Base-by-base conservation (phyloP, 495 filamentous ascomycete genomes). In the Articulospora tetracladia region DNA sequence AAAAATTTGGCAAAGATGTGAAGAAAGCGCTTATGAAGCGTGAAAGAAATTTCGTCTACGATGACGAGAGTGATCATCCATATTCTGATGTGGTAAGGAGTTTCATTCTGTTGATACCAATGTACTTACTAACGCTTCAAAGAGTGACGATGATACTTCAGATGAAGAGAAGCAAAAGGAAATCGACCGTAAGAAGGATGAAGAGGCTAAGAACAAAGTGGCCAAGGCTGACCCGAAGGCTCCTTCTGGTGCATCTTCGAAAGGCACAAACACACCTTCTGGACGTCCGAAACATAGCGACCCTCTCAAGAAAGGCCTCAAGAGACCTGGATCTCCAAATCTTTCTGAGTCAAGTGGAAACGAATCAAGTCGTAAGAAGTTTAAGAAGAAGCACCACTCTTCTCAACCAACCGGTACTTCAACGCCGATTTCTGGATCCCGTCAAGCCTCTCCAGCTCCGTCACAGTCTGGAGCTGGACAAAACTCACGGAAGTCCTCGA, bases 301-400 rank as follows among this genome's bases (percentile, higher is more conserved):
- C 41, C 67, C 74, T 49, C 66, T 77, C n/a, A 89, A 91, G 74
- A 84, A 82, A 52, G 79, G 79, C 50, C 84, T 93, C 49, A 98
- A 97, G 74, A 86, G 94, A 19, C 77, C 87, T 22, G 93, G 93
- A 27, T 97, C 93, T 27, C 91, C 93, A 7, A 86, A 90, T 64
- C 79, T 86, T 20, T 97, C 94, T 13, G 81, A 97, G 67, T 88
- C 90, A 19, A 95, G 91, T 74, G 95, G 92, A 51, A 93, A 89
- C 61, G 94, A 98, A 68, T 89, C 88, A 1, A 82, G 85, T 23
- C 89, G 90, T 44, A 96, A 96, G 77, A 97, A 96, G 81, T 78
- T 82, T 39, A 96, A 94, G 75, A 90, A 86, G 69, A 84, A 83
- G 56, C 79, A 84, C 60, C 67, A 65, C n/a, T 57, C 62, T 1